Evolutionary conservation across 192 early-diverging fungal genomes (phyloP).

Genomic region (Coemansia sp.): DNA sequence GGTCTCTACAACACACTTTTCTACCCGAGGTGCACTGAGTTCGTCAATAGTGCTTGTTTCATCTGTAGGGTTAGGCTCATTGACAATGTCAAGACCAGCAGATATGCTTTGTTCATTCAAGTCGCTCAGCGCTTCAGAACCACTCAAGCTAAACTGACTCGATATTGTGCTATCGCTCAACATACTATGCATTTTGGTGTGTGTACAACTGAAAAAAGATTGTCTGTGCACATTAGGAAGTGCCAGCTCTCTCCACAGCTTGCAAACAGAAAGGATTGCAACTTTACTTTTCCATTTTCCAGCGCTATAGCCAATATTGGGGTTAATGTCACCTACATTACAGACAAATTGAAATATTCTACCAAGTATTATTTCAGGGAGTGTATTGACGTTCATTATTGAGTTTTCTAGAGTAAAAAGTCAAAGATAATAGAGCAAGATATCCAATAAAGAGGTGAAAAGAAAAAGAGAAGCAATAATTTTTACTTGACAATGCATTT

Average conservation of each 20-base stretch:
- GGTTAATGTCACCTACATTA: neutral
- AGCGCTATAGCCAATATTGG: neutral
- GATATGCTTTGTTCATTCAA: neutral
- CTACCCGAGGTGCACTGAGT: neutral
- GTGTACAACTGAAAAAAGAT: neutral
- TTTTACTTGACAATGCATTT: too few species aligned
- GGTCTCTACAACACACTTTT: too few species aligned
- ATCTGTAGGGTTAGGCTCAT: neutral
- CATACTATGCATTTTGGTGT: neutral
- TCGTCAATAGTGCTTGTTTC: neutral
- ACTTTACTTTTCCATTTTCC: neutral
- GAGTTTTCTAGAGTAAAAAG: neutral
- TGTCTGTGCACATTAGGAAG: neutral
- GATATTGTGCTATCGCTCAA: neutral
- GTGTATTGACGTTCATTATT: neutral
- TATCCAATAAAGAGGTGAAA: neutral
- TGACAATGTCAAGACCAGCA: neutral
- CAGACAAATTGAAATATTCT: neutral
- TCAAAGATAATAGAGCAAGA: neutral
- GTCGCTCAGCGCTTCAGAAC: neutral
- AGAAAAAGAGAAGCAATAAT: too few species aligned
- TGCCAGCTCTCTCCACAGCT: neutral
- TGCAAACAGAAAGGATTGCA: neutral
- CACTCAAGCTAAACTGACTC: neutral
- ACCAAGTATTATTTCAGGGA: neutral